A percentile compares a stretch with the other conserved stretches of the same genome.
Evolutionary conservation across 768 basidiomycete species (phyloP).

Genomic region (Russula sp.): DNA sequence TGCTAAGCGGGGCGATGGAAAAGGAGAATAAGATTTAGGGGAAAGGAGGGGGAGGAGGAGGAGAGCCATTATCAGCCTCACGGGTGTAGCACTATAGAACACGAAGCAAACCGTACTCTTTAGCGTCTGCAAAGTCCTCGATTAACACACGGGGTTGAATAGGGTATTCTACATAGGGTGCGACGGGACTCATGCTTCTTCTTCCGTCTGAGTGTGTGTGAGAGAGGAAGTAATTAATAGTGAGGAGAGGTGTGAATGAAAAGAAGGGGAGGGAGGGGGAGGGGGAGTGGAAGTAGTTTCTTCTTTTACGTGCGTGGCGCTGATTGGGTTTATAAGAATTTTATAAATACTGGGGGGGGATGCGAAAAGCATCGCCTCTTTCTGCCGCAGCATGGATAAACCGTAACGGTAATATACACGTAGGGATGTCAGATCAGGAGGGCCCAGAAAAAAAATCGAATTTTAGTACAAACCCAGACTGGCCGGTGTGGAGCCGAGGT

Average conservation of each 20-base stretch:
- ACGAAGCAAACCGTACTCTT: constrained; percentile 22
- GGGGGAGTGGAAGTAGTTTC: too few species aligned
- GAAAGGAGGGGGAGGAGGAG: not conserved
- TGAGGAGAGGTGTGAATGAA: too few species aligned
- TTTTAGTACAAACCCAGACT: too few species aligned
- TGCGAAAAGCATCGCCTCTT: constrained; percentile 8
- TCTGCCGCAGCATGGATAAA: constrained; percentile 4
- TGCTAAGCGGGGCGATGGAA: not conserved
- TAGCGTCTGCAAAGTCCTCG: constrained; percentile 25
- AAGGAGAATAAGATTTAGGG: not conserved
- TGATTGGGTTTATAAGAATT: not conserved
- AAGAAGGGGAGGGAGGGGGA: too few species aligned
- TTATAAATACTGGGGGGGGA: constrained; percentile 11
- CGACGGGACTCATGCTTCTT: constrained; percentile 19
- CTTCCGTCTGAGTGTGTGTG: too few species aligned
- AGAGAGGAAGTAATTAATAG: not conserved
- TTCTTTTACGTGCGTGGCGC: constrained; percentile 7
- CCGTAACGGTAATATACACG: not conserved
- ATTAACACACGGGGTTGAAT: constrained; percentile 24
- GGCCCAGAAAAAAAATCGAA: not conserved
- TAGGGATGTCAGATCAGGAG: constrained; percentile 14
- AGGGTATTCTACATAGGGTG: constrained; percentile 6
- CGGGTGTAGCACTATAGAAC: not conserved
- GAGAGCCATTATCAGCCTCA: constrained; percentile 6
- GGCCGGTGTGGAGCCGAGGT: not conserved